Evolutionary conservation across 83 land plant species (phyloP).

Genomic region (Thuja plicata): DNA sequence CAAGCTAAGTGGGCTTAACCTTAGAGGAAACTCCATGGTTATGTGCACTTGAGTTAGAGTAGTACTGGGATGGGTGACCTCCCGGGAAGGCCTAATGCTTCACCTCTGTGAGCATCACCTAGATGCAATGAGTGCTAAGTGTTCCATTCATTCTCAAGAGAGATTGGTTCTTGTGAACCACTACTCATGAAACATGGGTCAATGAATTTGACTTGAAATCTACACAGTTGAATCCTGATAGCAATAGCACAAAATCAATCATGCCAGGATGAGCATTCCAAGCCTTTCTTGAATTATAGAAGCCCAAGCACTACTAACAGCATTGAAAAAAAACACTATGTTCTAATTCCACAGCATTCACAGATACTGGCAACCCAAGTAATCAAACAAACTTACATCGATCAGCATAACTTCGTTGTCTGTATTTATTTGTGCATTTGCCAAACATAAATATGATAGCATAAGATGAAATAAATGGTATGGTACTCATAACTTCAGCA

Average conservation of each 20-base stretch:
- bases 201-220: no score
- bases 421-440: background rate
- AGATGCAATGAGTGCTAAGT: no score
- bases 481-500: background rate
- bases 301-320: background rate
- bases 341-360: background rate
- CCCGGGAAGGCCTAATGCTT: no score
- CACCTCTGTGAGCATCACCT: no score
- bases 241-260: background rate
- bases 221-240: no score
- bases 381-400: background rate
- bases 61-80: no score
- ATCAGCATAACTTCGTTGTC: background rate
- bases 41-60: no score
- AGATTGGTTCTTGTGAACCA: no score
- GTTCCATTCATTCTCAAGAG: no score
- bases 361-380: background rate
- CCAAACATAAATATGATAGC: background rate
- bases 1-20: no score
- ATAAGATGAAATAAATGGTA: background rate
- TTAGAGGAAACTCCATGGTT: no score
- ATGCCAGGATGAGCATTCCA: background rate
- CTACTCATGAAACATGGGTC: no score
- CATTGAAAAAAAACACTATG: background rate
- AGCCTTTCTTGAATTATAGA: background rate